Base-by-base conservation (phyloP, 1,284 basidiomycete genomes). In the Rhizopogon hawkerae region DNA sequence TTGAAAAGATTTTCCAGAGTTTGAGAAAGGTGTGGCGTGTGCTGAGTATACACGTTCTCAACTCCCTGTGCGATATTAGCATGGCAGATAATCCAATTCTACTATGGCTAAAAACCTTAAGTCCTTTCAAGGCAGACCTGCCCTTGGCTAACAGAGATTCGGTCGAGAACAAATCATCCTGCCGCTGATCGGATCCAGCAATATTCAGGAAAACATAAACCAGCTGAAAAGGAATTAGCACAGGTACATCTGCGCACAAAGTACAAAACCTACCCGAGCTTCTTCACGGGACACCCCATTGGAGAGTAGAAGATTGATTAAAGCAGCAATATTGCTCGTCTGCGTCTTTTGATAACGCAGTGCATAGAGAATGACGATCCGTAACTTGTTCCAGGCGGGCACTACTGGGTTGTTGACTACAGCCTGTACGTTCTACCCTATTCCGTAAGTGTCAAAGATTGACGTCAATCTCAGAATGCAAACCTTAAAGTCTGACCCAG, bases 1-100 rank as follows among this genome's bases (percentile, higher is more conserved):
- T 83, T 92, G 60, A 96, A 79, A 1, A 99, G 70, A 49, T 89
- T 78, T 62, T 99, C 96, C 16, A 98, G 70, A 4, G 95, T 98
- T 62, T 97, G 84, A 0, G 88, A 83, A 2, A 99, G 73, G 66
- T 96, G 93, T 7, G 96, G 96, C 11, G 85, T 87, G 62, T 98
- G 96, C 61, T 98, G 96, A 49, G 94, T 99, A 64, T 98, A 99
- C 6, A 98, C 95, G 61, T 99, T 99, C 67, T 99, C 96, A 5
- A 98, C 96, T 5, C 96, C 96, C 87, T 92, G 50, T 2, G 5
- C 29, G 21, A n/a, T 21, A 33, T 43, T 43, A 38, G 26, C 31
- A 41, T 14, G 36, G 16, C 33, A 33, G 26, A 39, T 54, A 23
- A 56, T 47, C 8, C 14, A 9, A 38, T 34, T 43, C 18, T 24